Evolutionary conservation across 2,329 filamentous ascomycete species (phyloP), one percentile per base, ranked within the genome.

Genomic region (Harringtonia aguacate): DNA sequence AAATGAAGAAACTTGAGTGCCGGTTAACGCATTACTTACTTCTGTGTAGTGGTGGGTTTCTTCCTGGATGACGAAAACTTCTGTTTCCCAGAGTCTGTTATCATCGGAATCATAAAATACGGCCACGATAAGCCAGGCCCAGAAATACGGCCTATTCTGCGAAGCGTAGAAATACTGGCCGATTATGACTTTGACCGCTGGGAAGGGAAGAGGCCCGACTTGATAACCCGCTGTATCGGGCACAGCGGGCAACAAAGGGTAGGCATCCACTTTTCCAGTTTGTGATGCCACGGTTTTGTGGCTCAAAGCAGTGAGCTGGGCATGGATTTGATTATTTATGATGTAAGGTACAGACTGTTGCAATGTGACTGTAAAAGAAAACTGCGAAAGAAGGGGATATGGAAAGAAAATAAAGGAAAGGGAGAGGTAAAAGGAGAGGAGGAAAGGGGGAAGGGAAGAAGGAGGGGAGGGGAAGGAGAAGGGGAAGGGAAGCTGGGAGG

Each of bases 81-180:
- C 62, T 1, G 60, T 66, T 37, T 68, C 70, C 68, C 69, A 74
- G 33, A 74, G 46, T 4, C 62, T 53, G 29, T 55, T 56, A 35
- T 63, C 61, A 10, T 62, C 44, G 2, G 49, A 43, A 57, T 74
- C 67, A 55, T 68, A 71, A 43, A 72, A 74, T 1, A 63, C 63
- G 0, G 62, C 69, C 14, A 70, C 58, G 20, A 70, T 58, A 38
- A 73, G 59, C 62, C 63, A 71, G 15, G 64, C 68, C 66, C 67
- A 72, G 46, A 53, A 61, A 8, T 24, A 31, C 1, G 55, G 21
- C 12, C 20, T 57, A 4, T 56, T 52, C 21, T 58, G 54, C 3
- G 53, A 55, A 15, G 57, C 59, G 9, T 56, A 47, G 41, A 61
- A 52, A 36, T 65, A 58, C 50, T 71, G 68, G 17, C 64, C 68